Conservation (phyloP, 176 grass and related monocot genomes). For the Leersia perrieri region DNA sequence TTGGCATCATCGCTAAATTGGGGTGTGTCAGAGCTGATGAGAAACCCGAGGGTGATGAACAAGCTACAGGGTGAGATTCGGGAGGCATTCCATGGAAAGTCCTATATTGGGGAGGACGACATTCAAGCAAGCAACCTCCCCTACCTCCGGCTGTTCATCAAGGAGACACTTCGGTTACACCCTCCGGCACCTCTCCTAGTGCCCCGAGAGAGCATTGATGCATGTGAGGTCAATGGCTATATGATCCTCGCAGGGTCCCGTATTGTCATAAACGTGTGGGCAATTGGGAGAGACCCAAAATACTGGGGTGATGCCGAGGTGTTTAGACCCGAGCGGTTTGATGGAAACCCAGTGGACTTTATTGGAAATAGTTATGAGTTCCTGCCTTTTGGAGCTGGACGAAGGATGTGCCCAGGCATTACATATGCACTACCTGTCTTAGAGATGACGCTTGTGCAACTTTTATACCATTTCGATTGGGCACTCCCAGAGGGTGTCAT, state of each 20-base stretch:
- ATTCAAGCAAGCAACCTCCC: not conserved
- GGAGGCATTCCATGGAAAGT: not conserved
- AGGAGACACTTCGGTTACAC: conserved; percentile 47
- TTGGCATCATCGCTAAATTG: conserved; percentile 20
- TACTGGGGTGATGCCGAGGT: not conserved
- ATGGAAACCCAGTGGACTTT: not conserved
- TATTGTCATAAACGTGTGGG: not conserved
- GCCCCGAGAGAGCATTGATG: conserved; percentile 23
- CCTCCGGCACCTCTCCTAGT: conserved; percentile 38
- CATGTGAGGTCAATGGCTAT: conserved; percentile 38
- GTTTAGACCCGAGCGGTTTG: not conserved
- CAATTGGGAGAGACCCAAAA: not conserved
- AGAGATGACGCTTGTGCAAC: not conserved
- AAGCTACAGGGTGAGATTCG: conserved; percentile 44
- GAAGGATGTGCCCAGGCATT: not conserved
- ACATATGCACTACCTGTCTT: not conserved
- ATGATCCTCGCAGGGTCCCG: not conserved
- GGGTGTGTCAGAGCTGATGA: conserved; percentile 50
- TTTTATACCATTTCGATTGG: not conserved
- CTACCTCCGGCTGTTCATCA: conserved; percentile 46
- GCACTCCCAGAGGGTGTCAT: not conserved
- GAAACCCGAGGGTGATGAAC: conserved; percentile 16
- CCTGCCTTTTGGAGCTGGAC: not conserved
- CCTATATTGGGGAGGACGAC: not conserved
- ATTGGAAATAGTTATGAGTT: not conserved